Evolutionary conservation across 129 eudicot genomes (phyloP), one percentile per base, ranked within the genome.

Genomic region (Centella asiatica): DNA sequence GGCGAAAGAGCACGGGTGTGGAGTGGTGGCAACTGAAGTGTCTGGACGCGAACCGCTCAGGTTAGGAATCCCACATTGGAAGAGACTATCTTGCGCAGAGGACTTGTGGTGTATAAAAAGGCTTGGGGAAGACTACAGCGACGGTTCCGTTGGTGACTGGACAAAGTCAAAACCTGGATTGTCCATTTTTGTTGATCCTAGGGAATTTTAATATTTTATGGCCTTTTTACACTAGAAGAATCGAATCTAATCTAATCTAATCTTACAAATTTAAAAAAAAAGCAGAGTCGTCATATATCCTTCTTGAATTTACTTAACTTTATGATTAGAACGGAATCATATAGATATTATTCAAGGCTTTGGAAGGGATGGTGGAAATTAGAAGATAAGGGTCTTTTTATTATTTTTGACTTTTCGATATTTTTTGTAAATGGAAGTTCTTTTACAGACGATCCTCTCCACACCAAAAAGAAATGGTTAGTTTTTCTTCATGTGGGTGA

Each of bases 91-190:
- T 28, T 87, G 92, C 70, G 81, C 63, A 9, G 93, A 84, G 74
- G 99, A 93, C 63, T 47, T 93, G 6, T 93, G 99, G 99, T 93
- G 99, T 57, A 84, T 93, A 17, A 93, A 93, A 66, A 71, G 99
- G 62, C 86, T 93, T 10, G 85, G 85, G 66, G 94, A 81, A 58
- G 96, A 85, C 57, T 82, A 87, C 49, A 81, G 87, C 46, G 95
- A 86, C 57, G 95, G 95, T 8, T 72, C 84, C 17, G 80, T 92
- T 2, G 99, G 99, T 57, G 99, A 87, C 64, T 93, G 99, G 99
- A 87, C 92, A 0, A 93, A 84, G 70, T 84, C 99, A 48, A 85
- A 77, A 47, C 95, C 96, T 13, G 88, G 74, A 5, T 12, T 32
- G 51, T 82, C 99, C 14, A 84, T 93, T 72, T 93, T 93, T 65